Conservation (phyloP, 2,329 filamentous ascomycete species). For the Apiospora marii region DNA sequence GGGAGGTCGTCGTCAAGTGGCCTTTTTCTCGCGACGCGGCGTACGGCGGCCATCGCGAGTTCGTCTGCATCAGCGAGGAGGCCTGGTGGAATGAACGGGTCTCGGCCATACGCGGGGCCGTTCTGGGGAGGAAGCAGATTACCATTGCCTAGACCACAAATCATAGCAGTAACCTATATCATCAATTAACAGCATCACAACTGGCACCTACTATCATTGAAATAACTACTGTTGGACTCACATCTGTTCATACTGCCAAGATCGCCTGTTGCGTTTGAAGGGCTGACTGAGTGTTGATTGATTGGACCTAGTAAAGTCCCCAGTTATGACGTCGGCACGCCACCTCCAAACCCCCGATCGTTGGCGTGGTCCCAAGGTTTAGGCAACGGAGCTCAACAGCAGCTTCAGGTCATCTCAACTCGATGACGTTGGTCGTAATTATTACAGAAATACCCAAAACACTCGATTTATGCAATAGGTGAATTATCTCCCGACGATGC, state of each 20-base stretch:
- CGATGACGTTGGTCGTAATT: background rate
- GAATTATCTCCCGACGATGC: background rate
- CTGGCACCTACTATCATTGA: too few relatives aligned
- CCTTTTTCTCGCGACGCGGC: background rate
- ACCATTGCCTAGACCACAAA: background rate
- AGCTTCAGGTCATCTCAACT: background rate
- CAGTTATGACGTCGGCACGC: slow-evolving; percentile 4
- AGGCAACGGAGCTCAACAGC: background rate
- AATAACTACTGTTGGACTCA: too few relatives aligned
- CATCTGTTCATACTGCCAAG: too few relatives aligned
- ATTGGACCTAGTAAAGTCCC: background rate
- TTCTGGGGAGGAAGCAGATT: too few relatives aligned
- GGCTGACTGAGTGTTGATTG: background rate
- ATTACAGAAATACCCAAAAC: background rate
- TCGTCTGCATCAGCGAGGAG: background rate
- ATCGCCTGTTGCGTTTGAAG: too few relatives aligned
- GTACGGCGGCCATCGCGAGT: background rate
- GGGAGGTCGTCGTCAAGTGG: background rate
- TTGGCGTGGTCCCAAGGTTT: background rate
- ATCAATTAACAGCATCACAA: too few relatives aligned
- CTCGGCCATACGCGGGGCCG: background rate
- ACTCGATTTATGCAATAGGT: background rate
- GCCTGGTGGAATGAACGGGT: background rate
- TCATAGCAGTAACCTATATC: too few relatives aligned
- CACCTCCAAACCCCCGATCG: background rate